Evolutionary conservation across 2,329 filamentous ascomycete species (phyloP).

Genomic region (Fusarium clavum): DNA sequence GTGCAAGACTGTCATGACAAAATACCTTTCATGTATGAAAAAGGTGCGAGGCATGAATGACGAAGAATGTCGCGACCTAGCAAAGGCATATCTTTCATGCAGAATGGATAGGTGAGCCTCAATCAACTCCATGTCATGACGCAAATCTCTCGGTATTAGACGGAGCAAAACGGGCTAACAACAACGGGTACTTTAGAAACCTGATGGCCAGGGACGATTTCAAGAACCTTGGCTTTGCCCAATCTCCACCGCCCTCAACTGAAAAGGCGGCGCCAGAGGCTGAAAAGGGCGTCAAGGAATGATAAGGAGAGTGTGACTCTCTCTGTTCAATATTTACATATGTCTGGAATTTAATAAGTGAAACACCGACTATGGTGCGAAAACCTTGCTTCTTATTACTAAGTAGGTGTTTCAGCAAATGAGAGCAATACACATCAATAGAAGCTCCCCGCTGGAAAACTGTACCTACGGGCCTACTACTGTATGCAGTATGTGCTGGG

Average conservation of each 20-base stretch:
- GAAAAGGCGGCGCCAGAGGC: slow-evolving; percentile 48
- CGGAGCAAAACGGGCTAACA: slow-evolving; percentile 35
- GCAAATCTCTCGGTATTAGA: slow-evolving; percentile 19
- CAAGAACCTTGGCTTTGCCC: slow-evolving; percentile 85
- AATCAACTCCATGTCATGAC: slow-evolving; percentile 21
- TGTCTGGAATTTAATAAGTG: slow-evolving; percentile 32
- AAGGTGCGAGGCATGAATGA: slow-evolving; percentile 86
- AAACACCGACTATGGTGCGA: slow-evolving; percentile 1
- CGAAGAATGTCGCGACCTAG: slow-evolving; percentile 83
- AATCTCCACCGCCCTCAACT: slow-evolving; percentile 39
- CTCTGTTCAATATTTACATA: neutral
- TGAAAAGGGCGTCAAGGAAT: slow-evolving; percentile 52
- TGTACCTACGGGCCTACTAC: slow-evolving; percentile 7
- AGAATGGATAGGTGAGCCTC: slow-evolving; percentile 87
- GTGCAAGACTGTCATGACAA: slow-evolving; percentile 89
- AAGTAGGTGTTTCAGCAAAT: slow-evolving; percentile 40
- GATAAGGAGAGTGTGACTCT: slow-evolving; percentile 40
- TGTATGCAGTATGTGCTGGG: neutral
- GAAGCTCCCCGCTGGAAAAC: slow-evolving; percentile 31
- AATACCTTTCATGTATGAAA: slow-evolving; percentile 89
- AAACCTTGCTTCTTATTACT: slow-evolving; percentile 11
- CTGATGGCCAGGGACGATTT: slow-evolving; percentile 97
- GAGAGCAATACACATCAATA: slow-evolving; percentile 44
- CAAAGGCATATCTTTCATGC: slow-evolving; percentile 89
- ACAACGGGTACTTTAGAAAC: slow-evolving; percentile 67